Percentiles rank a stretch among this genome's conserved stretches.
Evolutionary conservation across 2,329 filamentous ascomycete genomes (phyloP).

Genomic region (Calonectria fujianensis): DNA sequence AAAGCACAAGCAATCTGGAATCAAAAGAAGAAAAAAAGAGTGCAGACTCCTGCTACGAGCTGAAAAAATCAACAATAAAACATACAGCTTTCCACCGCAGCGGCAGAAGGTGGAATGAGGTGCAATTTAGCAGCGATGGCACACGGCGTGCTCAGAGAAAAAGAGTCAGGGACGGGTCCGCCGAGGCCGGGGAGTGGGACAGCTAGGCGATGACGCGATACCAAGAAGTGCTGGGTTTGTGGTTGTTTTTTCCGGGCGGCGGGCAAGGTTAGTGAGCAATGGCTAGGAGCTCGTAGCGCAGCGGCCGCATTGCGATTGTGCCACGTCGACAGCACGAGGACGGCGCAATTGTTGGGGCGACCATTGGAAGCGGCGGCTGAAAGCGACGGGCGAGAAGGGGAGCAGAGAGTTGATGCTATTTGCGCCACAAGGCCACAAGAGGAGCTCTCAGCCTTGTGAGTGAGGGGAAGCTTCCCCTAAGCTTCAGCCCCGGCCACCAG

Average conservation of each 20-base stretch:
- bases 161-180: constrained; percentile 22
- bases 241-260: constrained; percentile 13
- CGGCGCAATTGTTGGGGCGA: constrained; percentile 34
- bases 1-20: not conserved
- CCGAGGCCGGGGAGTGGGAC: constrained; percentile 32
- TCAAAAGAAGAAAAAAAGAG: not conserved
- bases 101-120: constrained; percentile 5
- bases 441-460: constrained; percentile 26
- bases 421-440: constrained; percentile 20
- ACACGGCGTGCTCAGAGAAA: constrained; percentile 32
- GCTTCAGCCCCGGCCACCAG: constrained; percentile 26
- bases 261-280: constrained; percentile 28
- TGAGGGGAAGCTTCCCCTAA: constrained; percentile 22
- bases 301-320: constrained; percentile 47
- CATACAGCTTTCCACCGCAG: constrained; percentile 28
- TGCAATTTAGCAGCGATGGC: constrained; percentile 41
- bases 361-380: constrained; percentile 1
- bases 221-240: constrained; percentile 14
- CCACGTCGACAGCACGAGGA: constrained; percentile 35
- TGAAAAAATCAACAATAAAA: constrained; percentile 10
- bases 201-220: constrained; percentile 39
- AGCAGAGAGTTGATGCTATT: constrained; percentile 16
- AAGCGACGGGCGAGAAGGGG: constrained; percentile 3
- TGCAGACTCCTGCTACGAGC: not conserved
- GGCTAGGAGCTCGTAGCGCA: constrained; percentile 9